A percentile compares a stretch with the other conserved stretches of the same genome.
Evolutionary conservation across 352 stramenopile species (phyloP).

Genomic region (Pythium pyrilobum): DNA sequence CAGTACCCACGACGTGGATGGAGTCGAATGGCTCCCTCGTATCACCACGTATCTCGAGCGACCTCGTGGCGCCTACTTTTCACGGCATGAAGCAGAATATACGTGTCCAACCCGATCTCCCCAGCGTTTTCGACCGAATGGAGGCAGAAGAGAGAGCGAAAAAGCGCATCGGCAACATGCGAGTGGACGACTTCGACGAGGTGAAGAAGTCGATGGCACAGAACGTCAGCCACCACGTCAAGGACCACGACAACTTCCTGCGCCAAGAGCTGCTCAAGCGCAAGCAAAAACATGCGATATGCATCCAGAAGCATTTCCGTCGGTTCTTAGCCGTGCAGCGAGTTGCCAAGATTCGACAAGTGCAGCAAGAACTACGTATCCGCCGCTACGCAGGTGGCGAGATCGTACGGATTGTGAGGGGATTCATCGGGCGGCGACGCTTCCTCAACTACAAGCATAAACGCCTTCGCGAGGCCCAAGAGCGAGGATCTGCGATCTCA

Average conservation of each 20-base stretch:
- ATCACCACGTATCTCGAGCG: not conserved
- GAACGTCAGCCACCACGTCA: conserved; percentile 36
- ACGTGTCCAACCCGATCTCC: conserved; percentile 37
- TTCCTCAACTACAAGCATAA: conserved; percentile 27
- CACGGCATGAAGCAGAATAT: conserved; percentile 32
- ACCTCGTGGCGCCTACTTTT: conserved; percentile 18
- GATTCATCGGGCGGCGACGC: conserved; percentile 48
- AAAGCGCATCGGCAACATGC: conserved; percentile 34
- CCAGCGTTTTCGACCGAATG: conserved; percentile 75
- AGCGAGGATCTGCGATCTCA: conserved; percentile 24
- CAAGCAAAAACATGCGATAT: conserved; percentile 34
- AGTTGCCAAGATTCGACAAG: conserved; percentile 27
- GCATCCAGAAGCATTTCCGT: conserved; percentile 56
- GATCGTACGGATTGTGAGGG: conserved; percentile 60
- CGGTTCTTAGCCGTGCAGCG: conserved; percentile 37
- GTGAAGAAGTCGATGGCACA: conserved; percentile 44
- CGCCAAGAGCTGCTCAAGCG: conserved; percentile 40
- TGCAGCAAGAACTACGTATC: conserved; percentile 37
- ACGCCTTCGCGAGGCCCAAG: conserved; percentile 16
- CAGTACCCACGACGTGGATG: no score
- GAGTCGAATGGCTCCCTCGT: no score
- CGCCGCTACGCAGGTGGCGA: conserved; percentile 45
- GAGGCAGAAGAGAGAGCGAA: conserved; percentile 57
- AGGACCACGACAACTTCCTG: conserved; percentile 45
- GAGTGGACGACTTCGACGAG: conserved; percentile 38